Conservation (phyloP, 2,329 filamentous ascomycete genomes). For the Teratosphaeria epicoccoides region DNA sequence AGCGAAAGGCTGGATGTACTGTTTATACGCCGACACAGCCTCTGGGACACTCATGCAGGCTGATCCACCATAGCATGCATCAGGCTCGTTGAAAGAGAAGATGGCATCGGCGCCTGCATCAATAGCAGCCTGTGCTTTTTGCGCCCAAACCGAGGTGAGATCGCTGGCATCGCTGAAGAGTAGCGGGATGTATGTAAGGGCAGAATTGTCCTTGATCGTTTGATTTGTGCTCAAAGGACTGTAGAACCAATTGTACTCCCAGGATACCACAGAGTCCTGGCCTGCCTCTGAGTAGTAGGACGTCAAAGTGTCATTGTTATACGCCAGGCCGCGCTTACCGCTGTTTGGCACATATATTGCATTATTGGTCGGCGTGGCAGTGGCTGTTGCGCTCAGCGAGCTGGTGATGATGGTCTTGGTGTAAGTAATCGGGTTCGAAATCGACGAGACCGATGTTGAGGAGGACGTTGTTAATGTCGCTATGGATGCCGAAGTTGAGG, state of each 20-base stretch:
- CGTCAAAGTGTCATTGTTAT: conserved; percentile 50
- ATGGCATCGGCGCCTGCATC: conserved; percentile 45
- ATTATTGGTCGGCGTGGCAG: conserved; percentile 1
- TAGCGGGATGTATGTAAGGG: conserved; percentile 54
- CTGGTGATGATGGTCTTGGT: conserved; percentile 1
- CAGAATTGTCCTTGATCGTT: conserved; percentile 31
- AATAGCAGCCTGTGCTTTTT: conserved; percentile 43
- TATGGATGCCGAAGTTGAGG: neutral
- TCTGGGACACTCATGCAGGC: conserved; percentile 43
- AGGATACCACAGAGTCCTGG: conserved; percentile 38
- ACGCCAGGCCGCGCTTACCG: conserved; percentile 57
- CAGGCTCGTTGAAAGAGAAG: conserved; percentile 64
- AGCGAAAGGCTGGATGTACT: conserved; percentile 47
- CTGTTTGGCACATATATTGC: conserved; percentile 13
- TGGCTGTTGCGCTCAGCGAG: conserved; percentile 7
- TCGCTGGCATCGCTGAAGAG: conserved; percentile 39
- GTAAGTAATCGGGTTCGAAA: neutral
- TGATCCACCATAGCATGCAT: conserved; percentile 41
- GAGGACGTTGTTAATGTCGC: neutral
- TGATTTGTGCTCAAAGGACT: conserved; percentile 9
- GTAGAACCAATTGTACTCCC: conserved; percentile 59
- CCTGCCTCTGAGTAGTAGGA: conserved; percentile 36
- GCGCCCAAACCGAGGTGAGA: conserved; percentile 42
- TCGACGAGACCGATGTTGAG: neutral
- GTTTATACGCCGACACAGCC: conserved; percentile 44